phyloP scores from a whole-genome alignment of 2,329 filamentous ascomycete genomes.

The Alternaria conjuncta region DNA sequence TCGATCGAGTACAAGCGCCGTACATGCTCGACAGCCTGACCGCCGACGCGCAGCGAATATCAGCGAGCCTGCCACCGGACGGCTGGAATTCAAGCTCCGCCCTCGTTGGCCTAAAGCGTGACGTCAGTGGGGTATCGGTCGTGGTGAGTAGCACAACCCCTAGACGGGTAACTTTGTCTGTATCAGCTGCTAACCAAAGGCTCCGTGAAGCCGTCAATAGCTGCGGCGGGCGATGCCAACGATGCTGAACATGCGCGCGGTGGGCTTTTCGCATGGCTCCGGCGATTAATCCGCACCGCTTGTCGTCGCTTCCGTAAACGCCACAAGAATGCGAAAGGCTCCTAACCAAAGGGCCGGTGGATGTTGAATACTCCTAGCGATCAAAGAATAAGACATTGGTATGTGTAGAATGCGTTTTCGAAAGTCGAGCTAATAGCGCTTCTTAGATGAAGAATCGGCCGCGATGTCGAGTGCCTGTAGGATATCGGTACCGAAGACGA shows the following conservation, averaged over 20 bases:
- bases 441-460: slow-evolving; percentile 34
- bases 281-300: background rate
- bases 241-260: background rate
- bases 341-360: background rate
- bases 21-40: slow-evolving; percentile 25
- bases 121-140: slow-evolving; percentile 13
- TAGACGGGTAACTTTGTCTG: background rate
- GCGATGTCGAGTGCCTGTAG: slow-evolving; percentile 63
- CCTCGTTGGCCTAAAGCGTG: slow-evolving; percentile 7
- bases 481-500: slow-evolving; percentile 67
- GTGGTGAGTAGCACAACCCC: slow-evolving; percentile 1
- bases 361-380: background rate
- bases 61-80: slow-evolving; percentile 23
- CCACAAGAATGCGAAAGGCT: slow-evolving; percentile 1
- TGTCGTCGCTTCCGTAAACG: background rate
- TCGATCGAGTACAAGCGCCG: slow-evolving; percentile 5
- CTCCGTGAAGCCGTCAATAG: background rate
- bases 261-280: background rate
- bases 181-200: background rate
- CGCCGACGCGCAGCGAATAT: slow-evolving; percentile 17
- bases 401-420: background rate
- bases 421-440: slow-evolving; percentile 25
- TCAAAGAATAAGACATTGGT: background rate
- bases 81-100: slow-evolving; percentile 8
- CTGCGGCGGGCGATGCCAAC: background rate